Percentiles rank a stretch among this genome's conserved stretches.
phyloP scores from a whole-genome alignment of 352 stramenopile genomes.

The Globisporangium orthogonon region DNA sequence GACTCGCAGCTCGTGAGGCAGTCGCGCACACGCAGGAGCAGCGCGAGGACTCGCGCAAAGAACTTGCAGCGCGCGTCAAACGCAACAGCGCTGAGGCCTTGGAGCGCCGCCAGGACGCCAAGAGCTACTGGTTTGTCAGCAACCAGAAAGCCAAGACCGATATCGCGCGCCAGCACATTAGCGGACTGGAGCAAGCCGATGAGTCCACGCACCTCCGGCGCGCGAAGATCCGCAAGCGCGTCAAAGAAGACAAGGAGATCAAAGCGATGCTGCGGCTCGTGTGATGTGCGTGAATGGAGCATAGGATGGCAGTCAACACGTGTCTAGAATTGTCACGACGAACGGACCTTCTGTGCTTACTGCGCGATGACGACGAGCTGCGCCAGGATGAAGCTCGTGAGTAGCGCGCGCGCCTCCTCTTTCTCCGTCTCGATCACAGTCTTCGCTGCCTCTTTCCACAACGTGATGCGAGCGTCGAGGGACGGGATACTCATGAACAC shows the following conservation, averaged over 20 bases:
- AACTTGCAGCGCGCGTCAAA: slow-evolving; percentile 18
- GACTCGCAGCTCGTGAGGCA: slow-evolving; percentile 33
- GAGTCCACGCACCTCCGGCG: slow-evolving; percentile 17
- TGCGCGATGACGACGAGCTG: slow-evolving; percentile 20
- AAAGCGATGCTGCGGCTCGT: slow-evolving; percentile 56
- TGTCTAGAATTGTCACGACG: neutral
- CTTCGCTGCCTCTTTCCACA: slow-evolving; percentile 73
- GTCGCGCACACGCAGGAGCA: slow-evolving; percentile 28
- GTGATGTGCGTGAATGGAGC: slow-evolving; percentile 10
- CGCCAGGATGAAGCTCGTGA: slow-evolving; percentile 49
- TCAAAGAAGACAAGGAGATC: slow-evolving; percentile 65
- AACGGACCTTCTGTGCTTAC: neutral
- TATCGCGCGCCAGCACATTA: slow-evolving; percentile 8
- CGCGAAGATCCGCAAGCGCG: slow-evolving; percentile 25
- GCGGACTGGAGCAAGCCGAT: slow-evolving; percentile 12
- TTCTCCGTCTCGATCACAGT: slow-evolving; percentile 77
- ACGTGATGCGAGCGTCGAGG: slow-evolving; percentile 62
- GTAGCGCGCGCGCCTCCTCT: slow-evolving; percentile 53
- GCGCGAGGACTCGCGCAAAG: slow-evolving; percentile 24
- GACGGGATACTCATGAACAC: slow-evolving; percentile 80
- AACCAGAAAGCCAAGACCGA: slow-evolving; percentile 45
- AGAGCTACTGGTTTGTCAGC: slow-evolving; percentile 60
- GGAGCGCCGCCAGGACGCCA: slow-evolving; percentile 41
- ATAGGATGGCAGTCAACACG: neutral
- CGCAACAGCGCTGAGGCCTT: slow-evolving; percentile 30